A percentile compares a stretch with the other conserved stretches of the same genome.
Conservation (phyloP, 768 basidiomycete genomes). For the Hygrophorus pudorinus region DNA sequence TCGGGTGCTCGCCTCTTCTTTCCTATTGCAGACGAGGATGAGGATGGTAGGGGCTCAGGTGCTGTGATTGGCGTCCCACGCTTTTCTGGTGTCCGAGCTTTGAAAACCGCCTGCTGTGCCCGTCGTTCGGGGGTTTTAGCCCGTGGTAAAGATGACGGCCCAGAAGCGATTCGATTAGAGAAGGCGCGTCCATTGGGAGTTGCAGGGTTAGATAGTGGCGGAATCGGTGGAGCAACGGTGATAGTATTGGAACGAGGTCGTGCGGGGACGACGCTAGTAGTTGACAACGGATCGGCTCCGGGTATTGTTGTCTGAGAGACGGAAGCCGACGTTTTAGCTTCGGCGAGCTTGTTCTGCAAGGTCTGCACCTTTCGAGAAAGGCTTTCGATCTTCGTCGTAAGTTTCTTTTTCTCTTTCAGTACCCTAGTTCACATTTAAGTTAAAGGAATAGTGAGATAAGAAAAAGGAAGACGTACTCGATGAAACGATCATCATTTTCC, state of each 20-base stretch:
- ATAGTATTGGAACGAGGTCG: slow-evolving; percentile 6
- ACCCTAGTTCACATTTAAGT: slow-evolving; percentile 33
- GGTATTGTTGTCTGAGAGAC: slow-evolving; percentile 6
- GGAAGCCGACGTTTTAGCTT: slow-evolving; percentile 32
- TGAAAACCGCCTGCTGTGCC: slow-evolving; percentile 35
- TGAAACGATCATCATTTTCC: slow-evolving; percentile 71
- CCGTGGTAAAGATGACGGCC: slow-evolving; percentile 30
- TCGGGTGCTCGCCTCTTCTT: slow-evolving; percentile 73
- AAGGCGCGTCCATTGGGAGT: slow-evolving; percentile 6
- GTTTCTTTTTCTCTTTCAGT: slow-evolving; percentile 73
- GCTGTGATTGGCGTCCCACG: slow-evolving; percentile 14
- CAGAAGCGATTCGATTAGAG: slow-evolving; percentile 30
- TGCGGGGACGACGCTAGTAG: slow-evolving; percentile 12
- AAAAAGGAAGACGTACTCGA: slow-evolving; percentile 46
- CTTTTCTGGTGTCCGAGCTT: slow-evolving; percentile 41
- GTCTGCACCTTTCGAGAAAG: slow-evolving; percentile 65
- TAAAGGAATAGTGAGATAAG: slow-evolving; percentile 5
- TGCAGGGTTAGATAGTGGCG: not conserved
- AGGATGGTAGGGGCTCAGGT: slow-evolving; percentile 20
- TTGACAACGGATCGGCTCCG: slow-evolving; percentile 14
- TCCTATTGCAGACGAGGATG: slow-evolving; percentile 32
- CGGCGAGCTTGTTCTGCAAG: slow-evolving; percentile 56
- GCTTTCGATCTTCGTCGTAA: slow-evolving; percentile 57
- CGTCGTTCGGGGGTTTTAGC: slow-evolving; percentile 46
- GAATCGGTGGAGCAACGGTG: slow-evolving; percentile 2